Conservation (phyloP, 495 filamentous ascomycete species). For the Pyrenopolyporus hunteri region DNA sequence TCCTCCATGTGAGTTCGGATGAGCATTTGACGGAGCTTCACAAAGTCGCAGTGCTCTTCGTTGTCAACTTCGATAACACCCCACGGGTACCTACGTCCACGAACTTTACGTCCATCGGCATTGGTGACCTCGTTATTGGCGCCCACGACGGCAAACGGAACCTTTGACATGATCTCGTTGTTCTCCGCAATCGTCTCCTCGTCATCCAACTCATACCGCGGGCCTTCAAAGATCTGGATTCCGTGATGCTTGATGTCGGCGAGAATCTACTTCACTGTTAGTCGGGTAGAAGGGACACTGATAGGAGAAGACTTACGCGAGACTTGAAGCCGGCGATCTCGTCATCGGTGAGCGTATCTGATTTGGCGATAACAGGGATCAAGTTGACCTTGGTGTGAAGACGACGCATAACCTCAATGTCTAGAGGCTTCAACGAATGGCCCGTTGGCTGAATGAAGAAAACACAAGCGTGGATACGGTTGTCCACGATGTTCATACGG, state of each 20-base stretch:
- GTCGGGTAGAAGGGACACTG: conserved; percentile 19
- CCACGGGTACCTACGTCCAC: conserved; percentile 97
- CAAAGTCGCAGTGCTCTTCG: conserved; percentile 99
- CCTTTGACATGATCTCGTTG: conserved; percentile 99
- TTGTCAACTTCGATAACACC: conserved; percentile 99
- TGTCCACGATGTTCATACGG: conserved; percentile 98
- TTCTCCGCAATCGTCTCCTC: conserved; percentile 99
- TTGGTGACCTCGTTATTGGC: conserved; percentile 91
- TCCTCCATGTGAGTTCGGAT: conserved; percentile 99
- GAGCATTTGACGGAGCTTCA: conserved; percentile 99
- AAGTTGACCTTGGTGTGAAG: conserved; percentile 99
- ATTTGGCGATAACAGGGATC: conserved; percentile 98
- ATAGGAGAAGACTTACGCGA: conserved; percentile 66
- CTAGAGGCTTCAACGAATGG: conserved; percentile 97
- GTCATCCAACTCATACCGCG: conserved; percentile 96
- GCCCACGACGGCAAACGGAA: conserved; percentile 97
- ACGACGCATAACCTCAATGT: conserved; percentile 98
- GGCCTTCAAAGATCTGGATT: conserved; percentile 98
- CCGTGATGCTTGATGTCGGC: conserved; percentile 95
- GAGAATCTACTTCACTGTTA: conserved; percentile 70
- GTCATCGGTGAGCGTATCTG: conserved; percentile 96
- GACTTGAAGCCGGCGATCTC: conserved; percentile 94
- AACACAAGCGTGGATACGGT: conserved; percentile 96
- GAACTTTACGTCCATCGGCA: conserved; percentile 91
- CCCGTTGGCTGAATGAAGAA: conserved; percentile 99